These are phyloP conservation scores for Gossypium davidsonii DNA, from an alignment of 441 rosid species.

Conservation along the genomic window DNA sequence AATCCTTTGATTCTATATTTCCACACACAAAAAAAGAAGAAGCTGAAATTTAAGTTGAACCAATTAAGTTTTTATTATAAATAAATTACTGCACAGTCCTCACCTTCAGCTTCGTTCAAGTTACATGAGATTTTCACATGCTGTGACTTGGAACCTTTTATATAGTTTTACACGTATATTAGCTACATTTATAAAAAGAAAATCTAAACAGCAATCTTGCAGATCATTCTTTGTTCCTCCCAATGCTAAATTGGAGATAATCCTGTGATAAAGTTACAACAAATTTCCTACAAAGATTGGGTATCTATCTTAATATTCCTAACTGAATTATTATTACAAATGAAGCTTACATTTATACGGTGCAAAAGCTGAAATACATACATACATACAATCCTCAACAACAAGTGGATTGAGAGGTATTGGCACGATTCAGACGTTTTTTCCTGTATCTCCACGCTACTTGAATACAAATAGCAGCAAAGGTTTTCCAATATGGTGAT, in stretches of 20 bases:
- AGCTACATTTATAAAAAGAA: neutral
- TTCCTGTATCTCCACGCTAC: slow-evolving; percentile 78
- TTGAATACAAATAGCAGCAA: slow-evolving; percentile 61
- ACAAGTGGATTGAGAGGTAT: slow-evolving; percentile 13
- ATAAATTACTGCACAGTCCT: neutral
- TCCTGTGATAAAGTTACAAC: neutral
- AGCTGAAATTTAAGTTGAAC: neutral
- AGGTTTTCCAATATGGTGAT: slow-evolving; percentile 71
- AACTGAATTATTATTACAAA: neutral
- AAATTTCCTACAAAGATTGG: neutral
- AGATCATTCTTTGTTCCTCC: neutral
- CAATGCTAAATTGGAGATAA: neutral
- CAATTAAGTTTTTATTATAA: neutral
- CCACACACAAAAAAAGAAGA: neutral
- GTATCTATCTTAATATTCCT: neutral
- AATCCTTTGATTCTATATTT: neutral
- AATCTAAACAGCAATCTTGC: neutral
- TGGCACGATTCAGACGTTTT: slow-evolving; percentile 34
- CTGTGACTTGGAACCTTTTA: slow-evolving; percentile 2
- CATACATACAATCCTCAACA: slow-evolving; percentile 7
- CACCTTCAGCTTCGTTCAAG: neutral
- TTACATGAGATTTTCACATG: neutral
- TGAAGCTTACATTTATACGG: neutral
- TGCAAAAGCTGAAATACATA: neutral
- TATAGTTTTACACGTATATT: neutral